Evolutionary conservation across 2,329 filamentous ascomycete genomes (phyloP).

Genomic region (Aureobasidium subglaciale): DNA sequence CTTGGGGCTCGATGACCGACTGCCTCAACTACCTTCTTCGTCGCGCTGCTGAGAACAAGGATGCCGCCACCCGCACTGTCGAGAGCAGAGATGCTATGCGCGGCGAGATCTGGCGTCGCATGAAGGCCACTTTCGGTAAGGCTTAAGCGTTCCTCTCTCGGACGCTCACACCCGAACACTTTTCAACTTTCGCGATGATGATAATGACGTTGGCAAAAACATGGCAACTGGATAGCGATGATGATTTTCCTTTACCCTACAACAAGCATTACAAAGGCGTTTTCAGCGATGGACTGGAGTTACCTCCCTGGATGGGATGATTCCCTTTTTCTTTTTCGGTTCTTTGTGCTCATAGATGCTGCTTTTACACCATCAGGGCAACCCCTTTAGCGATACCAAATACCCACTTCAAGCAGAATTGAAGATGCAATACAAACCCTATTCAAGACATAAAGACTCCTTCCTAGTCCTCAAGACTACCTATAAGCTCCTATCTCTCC

Average conservation of each 20-base stretch:
- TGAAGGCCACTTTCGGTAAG: conserved; percentile 21
- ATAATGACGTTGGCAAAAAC: not conserved
- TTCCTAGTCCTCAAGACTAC: too few species aligned
- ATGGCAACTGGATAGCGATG: not conserved
- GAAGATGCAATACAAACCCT: not conserved
- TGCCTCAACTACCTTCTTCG: conserved; percentile 69
- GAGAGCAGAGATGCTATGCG: conserved; percentile 47
- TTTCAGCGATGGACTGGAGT: not conserved
- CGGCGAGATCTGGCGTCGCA: conserved; percentile 39
- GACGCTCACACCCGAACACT: too few species aligned
- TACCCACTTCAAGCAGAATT: not conserved
- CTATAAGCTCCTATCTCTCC: not conserved
- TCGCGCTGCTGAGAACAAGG: conserved; percentile 54
- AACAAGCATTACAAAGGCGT: not conserved
- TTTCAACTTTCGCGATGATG: not conserved
- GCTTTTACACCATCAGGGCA: conserved; percentile 1
- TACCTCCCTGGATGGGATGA: not conserved
- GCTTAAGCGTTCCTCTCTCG: not conserved
- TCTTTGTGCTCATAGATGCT: conserved; percentile 4
- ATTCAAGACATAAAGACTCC: not conserved
- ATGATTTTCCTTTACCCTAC: not conserved
- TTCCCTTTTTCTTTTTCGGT: not conserved
- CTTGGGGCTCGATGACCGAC: conserved; percentile 56
- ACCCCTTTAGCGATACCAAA: not conserved
- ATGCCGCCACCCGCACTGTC: conserved; percentile 50